Base-by-base conservation (phyloP, 768 basidiomycete genomes). In the Psilocybe subaeruginosa region DNA sequence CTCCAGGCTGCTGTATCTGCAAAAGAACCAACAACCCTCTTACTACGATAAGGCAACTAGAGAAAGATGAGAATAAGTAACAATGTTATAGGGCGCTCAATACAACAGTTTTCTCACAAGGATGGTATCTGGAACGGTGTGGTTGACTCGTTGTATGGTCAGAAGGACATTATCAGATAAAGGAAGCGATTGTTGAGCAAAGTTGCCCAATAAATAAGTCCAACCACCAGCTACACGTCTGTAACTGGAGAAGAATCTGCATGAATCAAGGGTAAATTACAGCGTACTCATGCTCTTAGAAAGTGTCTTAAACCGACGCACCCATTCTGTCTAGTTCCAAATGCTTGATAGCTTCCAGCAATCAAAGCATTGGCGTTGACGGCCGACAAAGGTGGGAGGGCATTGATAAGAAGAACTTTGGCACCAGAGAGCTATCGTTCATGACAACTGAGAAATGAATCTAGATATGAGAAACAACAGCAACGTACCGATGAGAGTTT, bases 41-140 rank as follows among this genome's bases (percentile, higher is more conserved):
- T 80, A 4, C 84, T 82, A 41, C 83, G 81, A 68, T 86, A 87
- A 7, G 87, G 86, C 46, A 87, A 64, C 85, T 87, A 30, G 6
- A 35, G 6, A 16, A 46, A 41, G 11, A 31, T 17, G n/a, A 17
- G 12, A 27, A 1, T 23, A n/a, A 12, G 11, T 12, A 14, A 11
- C 33, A 35, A 6, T n/a, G 14, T 16, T 4, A 7, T 9, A 33
- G n/a, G 29, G 19, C 48, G 52, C 80, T 79, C 17, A 12, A 5
- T 12, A 27, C 14, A 29, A 12, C 14, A 19, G 70, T n/a, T 43
- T 4, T 43, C 79, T 61, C 59, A 84, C 85, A 2, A 74, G 74
- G 59, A 86, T 66, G 1, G 76, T 80, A 33, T 85, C 83, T 14
- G 75, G 73, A 6, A 59, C 39, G 33, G 65, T 78, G 48, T 73